Conservation (phyloP, 1,284 basidiomycete genomes). For the Lentinula novae-zelandiae region DNA sequence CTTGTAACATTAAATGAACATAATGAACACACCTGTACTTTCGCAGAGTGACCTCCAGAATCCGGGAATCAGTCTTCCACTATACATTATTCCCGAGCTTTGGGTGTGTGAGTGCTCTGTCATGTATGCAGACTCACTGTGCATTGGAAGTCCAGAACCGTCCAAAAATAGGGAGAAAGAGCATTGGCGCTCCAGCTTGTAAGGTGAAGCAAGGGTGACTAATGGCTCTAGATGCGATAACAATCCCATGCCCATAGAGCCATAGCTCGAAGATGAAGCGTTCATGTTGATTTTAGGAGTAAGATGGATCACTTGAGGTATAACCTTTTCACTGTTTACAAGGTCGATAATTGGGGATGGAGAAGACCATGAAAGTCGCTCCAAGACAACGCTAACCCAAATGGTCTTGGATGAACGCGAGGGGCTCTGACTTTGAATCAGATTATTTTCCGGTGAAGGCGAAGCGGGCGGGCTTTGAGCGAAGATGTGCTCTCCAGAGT, state of each 20-base stretch:
- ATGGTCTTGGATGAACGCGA: constrained; percentile 14
- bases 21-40: constrained; percentile 21
- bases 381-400: constrained; percentile 22
- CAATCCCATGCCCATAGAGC: constrained; percentile 7
- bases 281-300: constrained; percentile 6
- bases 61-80: constrained; percentile 24
- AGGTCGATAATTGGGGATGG: constrained; percentile 22
- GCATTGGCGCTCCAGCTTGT: constrained; percentile 24
- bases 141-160: constrained; percentile 21
- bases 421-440: neutral
- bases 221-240: constrained; percentile 18
- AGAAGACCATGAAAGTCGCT: constrained; percentile 17
- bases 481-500: constrained; percentile 9
- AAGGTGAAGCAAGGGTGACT: constrained; percentile 27
- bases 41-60: constrained; percentile 30
- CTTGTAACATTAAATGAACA: neutral
- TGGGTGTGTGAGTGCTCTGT: constrained; percentile 24
- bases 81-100: constrained; percentile 29
- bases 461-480: constrained; percentile 13
- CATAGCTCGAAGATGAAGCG: neutral
- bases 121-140: constrained; percentile 24
- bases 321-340: constrained; percentile 16
- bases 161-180: constrained; percentile 26
- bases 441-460: constrained; percentile 12
- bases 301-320: constrained; percentile 17